Conservation (phyloP, 768 basidiomycete species). For the Russula foetens region DNA sequence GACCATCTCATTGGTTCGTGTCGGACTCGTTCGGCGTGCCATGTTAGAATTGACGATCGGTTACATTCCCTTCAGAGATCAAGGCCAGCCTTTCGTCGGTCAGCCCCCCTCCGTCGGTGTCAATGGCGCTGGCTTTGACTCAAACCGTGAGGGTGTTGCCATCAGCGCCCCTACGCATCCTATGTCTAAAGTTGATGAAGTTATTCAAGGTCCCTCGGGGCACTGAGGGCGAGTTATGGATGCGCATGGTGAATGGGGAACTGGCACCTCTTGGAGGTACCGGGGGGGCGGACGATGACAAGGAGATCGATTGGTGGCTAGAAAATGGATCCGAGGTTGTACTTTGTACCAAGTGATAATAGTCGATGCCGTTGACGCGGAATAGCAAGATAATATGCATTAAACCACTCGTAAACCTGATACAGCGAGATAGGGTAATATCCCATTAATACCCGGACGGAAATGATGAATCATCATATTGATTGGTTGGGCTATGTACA, state of each 20-base stretch:
- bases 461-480: neutral
- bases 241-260: constrained; percentile 42
- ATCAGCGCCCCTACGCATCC: constrained; percentile 55
- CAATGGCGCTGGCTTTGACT: constrained; percentile 19
- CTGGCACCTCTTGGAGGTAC: constrained; percentile 35
- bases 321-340: constrained; percentile 41
- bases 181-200: constrained; percentile 51
- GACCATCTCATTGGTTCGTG: constrained; percentile 51
- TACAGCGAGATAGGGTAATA: neutral
- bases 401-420: neutral
- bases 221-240: constrained; percentile 40
- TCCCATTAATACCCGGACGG: neutral
- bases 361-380: no score
- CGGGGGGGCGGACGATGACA: constrained; percentile 31
- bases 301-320: constrained; percentile 61
- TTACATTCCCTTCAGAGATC: constrained; percentile 16
- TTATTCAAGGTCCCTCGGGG: constrained; percentile 26
- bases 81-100: constrained; percentile 8
- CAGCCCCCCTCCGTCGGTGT: neutral
- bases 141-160: constrained; percentile 48
- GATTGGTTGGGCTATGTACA: constrained; percentile 1
- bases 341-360: constrained; percentile 11
- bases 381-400: neutral
- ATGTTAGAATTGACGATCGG: neutral
- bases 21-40: neutral